Evolutionary conservation across 208 protist species (phyloP), one percentile per base, ranked within the genome.

Genomic region (Acanthamoeba sp.): DNA sequence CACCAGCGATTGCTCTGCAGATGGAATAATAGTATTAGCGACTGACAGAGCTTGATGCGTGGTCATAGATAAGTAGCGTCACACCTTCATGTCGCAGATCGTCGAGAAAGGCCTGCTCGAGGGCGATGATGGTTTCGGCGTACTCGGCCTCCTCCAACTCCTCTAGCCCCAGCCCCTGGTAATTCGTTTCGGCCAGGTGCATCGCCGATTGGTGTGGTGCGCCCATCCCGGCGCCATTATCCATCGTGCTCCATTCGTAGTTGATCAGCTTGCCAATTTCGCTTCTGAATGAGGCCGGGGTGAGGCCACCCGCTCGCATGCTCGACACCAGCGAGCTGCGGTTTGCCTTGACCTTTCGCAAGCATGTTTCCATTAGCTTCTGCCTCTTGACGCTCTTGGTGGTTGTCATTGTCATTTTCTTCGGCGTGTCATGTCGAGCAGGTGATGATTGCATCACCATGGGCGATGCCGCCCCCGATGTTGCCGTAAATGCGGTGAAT

Each of bases 21-120:
- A 76, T 36, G 14, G 55, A 22, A n/a, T 10, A 1, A 69, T 7
- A 69, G 22, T 32, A 20, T 69, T 69, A 4, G 2, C n/a, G n/a
- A n/a, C n/a, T n/a, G n/a, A n/a, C n/a, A n/a, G n/a, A n/a, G n/a
- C n/a, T n/a, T n/a, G n/a, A n/a, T n/a, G 1, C 38, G 24, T 78
- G 1, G 69, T n/a, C 16, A 36, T 4, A 20, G n/a, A 34, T 3
- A 5, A 69, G 22, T 5, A 34, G 59, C 27, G 59, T 80, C n/a
- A n/a, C n/a, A 80, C 71, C 71, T 48, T 80, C 71, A 29, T 36
- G 71, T 50, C 71, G 71, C 10, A 80, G 9, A 1, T 80, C 71
- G 2, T 80, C 71, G 4, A 80, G 71, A 24, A 80, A 80, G 71
- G 71, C 71, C 71, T 80, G 71, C 38, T 80, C 71, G 36, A 80